Evolutionary conservation across 2,329 filamentous ascomycete species (phyloP).

Genomic region (Lachnellula willkommii): DNA sequence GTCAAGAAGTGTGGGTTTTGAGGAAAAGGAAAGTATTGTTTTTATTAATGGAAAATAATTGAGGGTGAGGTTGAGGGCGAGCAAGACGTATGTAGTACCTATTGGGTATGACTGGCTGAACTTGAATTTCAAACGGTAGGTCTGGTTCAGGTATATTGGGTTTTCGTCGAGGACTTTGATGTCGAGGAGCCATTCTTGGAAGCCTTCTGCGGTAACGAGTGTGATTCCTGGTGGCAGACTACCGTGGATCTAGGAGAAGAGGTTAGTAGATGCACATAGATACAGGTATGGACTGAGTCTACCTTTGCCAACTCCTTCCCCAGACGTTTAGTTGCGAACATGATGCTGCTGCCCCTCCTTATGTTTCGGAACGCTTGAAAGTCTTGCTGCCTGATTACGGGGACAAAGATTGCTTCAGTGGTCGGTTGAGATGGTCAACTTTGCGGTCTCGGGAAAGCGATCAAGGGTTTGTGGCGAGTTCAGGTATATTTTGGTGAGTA

Average conservation of each 20-base stretch:
- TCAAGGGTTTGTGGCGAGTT: no score
- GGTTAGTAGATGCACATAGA: background rate
- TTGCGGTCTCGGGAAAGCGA: no score
- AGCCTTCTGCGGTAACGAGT: conserved; percentile 73
- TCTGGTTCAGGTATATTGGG: conserved; percentile 75
- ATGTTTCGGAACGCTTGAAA: background rate
- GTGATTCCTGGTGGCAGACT: conserved; percentile 61
- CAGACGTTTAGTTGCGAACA: conserved; percentile 54
- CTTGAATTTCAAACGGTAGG: conserved; percentile 78
- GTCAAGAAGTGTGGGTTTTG: background rate
- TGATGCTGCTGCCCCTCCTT: background rate
- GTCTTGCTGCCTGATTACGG: no score
- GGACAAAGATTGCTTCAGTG: no score
- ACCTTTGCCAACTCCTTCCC: conserved; percentile 57
- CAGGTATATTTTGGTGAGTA: no score
- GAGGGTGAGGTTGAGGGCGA: background rate
- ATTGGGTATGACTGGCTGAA: conserved; percentile 87
- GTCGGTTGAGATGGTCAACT: no score
- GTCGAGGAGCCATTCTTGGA: conserved; percentile 88
- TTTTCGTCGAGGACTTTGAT: conserved; percentile 87
- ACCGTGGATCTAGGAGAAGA: conserved; percentile 27
- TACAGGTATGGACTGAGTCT: conserved; percentile 6
- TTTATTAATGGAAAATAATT: background rate
- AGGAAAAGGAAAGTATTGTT: background rate
- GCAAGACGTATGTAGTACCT: conserved; percentile 46